Evolutionary conservation across 306 rosid genomes (phyloP).

Genomic region (Glycyrrhiza uralensis): DNA sequence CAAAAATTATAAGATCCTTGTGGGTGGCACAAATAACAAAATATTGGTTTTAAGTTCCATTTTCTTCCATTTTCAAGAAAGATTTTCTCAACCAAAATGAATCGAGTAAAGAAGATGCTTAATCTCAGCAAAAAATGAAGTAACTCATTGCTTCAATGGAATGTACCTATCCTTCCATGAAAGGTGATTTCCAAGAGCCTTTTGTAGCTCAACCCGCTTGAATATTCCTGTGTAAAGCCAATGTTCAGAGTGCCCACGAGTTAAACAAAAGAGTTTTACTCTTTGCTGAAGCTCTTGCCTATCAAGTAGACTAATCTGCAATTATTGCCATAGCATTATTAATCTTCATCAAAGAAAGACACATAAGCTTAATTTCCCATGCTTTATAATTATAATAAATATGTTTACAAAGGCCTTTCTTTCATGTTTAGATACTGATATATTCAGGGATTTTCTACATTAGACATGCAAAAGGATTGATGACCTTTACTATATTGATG

Average conservation of each 20-base stretch:
- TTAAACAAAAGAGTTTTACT: constrained; percentile 52
- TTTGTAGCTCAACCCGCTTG: constrained; percentile 79
- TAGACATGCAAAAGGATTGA: not conserved
- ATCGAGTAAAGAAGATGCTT: not conserved
- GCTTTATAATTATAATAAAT: not conserved
- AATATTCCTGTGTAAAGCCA: constrained; percentile 68
- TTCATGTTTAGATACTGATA: not conserved
- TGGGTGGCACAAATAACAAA: not conserved
- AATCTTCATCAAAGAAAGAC: constrained; percentile 12
- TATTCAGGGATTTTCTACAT: not conserved
- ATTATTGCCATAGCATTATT: constrained; percentile 5
- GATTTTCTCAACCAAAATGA: not conserved
- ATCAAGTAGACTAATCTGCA: constrained; percentile 91
- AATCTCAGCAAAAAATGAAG: constrained; percentile 10
- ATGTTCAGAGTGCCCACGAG: constrained; percentile 77
- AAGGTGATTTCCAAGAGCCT: constrained; percentile 95
- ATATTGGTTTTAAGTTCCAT: constrained; percentile 13
- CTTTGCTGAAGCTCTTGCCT: constrained; percentile 93
- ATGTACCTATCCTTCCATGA: constrained; percentile 90
- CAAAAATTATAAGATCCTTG: not conserved
- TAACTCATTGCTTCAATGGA: constrained; percentile 10
- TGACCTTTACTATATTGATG: not conserved
- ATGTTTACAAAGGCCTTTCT: not conserved
- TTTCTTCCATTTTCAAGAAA: not conserved
- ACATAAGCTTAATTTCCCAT: not conserved